These are phyloP conservation scores for Phylloporus sp. DNA, from an alignment of 768 basidiomycete species.

Conservation along the genomic window DNA sequence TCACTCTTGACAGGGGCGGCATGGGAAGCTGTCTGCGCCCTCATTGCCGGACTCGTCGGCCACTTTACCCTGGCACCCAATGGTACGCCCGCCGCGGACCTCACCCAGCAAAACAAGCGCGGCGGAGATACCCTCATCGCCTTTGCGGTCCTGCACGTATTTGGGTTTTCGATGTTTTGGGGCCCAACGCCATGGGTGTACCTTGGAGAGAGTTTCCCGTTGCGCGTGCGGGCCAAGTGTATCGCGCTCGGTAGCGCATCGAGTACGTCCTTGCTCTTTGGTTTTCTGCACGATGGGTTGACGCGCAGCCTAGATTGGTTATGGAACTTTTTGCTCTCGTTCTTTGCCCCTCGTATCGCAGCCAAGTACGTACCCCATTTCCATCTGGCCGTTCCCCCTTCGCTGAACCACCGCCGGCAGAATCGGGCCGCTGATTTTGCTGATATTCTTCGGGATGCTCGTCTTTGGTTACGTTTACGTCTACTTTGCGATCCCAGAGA, in stretches of 20 bases:
- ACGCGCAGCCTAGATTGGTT: conserved; percentile 42
- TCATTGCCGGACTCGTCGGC: conserved; percentile 68
- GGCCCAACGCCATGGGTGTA: conserved; percentile 74
- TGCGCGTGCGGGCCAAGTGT: conserved; percentile 68
- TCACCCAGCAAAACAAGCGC: conserved; percentile 52
- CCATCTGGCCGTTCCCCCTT: background rate
- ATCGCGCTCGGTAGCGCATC: conserved; percentile 67
- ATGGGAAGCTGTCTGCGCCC: conserved; percentile 52
- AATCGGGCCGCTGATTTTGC: conserved; percentile 69
- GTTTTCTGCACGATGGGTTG: background rate
- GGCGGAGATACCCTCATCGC: conserved; percentile 54
- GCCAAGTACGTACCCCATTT: conserved; percentile 34
- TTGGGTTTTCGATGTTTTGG: conserved; percentile 70
- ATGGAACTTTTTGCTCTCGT: conserved; percentile 71
- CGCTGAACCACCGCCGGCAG: conserved; percentile 22
- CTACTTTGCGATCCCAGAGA: conserved; percentile 78
- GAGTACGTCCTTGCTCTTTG: conserved; percentile 26
- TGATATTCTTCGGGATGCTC: conserved; percentile 76
- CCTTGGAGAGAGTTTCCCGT: conserved; percentile 76
- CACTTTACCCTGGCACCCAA: conserved; percentile 59
- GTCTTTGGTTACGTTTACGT: conserved; percentile 68
- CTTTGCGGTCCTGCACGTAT: conserved; percentile 71
- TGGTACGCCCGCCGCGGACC: conserved; percentile 39
- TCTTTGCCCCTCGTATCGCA: conserved; percentile 67
- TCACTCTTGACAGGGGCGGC: conserved; percentile 39